Evolutionary conservation across 2,329 filamentous ascomycete species (phyloP).

Genomic region (Pseudogymnoascus pannorum): DNA sequence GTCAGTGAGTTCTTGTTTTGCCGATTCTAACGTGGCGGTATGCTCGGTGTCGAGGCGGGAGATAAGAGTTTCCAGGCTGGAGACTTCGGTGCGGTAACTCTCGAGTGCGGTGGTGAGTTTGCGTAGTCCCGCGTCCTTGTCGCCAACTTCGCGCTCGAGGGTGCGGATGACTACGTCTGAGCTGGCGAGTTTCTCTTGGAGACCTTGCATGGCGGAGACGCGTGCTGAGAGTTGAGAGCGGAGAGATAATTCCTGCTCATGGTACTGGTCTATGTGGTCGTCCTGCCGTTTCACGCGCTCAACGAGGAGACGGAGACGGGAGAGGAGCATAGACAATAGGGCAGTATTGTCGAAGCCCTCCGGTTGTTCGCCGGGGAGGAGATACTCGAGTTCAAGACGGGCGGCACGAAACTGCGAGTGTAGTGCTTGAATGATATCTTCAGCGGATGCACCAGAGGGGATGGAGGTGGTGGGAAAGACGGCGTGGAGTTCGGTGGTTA

Average conservation of each 20-base stretch:
- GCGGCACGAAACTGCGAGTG: conserved; percentile 44
- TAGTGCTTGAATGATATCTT: conserved; percentile 33
- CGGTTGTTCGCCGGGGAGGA: conserved; percentile 50
- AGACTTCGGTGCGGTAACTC: conserved; percentile 46
- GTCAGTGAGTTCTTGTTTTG: neutral
- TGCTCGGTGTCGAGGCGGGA: conserved; percentile 38
- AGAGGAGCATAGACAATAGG: conserved; percentile 48
- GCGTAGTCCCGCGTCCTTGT: conserved; percentile 39
- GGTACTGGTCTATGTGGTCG: conserved; percentile 52
- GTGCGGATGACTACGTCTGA: conserved; percentile 15
- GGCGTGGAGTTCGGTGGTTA: conserved; percentile 38
- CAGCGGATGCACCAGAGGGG: conserved; percentile 29
- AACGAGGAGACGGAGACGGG: conserved; percentile 42
- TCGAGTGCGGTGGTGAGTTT: conserved; percentile 45
- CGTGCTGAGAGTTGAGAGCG: conserved; percentile 49
- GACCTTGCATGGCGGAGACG: conserved; percentile 42
- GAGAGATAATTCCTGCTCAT: conserved; percentile 47
- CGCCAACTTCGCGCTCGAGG: conserved; percentile 20
- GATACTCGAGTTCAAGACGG: conserved; percentile 54
- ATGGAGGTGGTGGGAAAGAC: conserved; percentile 47
- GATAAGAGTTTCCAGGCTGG: conserved; percentile 46
- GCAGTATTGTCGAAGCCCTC: conserved; percentile 42
- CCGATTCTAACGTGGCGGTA: neutral
- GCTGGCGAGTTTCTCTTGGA: conserved; percentile 36
- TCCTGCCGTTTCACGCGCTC: conserved; percentile 42